A percentile compares a stretch with the other conserved stretches of the same genome.
Conservation (phyloP, 257 asterid species). For the Verbascum thapsus region DNA sequence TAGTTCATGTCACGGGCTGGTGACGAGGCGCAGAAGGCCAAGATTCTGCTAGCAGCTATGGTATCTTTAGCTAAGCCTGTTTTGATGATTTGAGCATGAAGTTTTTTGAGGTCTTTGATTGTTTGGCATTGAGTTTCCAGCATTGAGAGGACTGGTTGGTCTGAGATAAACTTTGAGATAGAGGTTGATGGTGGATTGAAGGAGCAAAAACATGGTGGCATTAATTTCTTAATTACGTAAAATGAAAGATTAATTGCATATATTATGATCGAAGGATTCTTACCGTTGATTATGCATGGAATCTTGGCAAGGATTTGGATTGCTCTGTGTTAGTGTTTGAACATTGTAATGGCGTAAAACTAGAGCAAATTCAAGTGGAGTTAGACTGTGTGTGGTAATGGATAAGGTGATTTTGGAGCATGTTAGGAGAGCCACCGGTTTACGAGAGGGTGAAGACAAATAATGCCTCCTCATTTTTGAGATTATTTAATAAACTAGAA, state of each 20-base stretch:
- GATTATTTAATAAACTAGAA: too few species aligned
- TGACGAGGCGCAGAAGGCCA: conserved; percentile 54
- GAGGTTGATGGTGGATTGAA: conserved; percentile 71
- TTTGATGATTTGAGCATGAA: conserved; percentile 78
- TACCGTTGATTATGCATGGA: conserved; percentile 27
- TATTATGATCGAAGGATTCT: conserved; percentile 13
- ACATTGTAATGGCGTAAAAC: conserved; percentile 17
- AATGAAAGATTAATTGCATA: conserved; percentile 23
- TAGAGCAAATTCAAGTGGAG: neutral
- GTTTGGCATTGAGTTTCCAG: conserved; percentile 60
- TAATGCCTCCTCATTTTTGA: too few species aligned
- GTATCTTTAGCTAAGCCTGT: conserved; percentile 54
- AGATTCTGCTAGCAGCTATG: conserved; percentile 61
- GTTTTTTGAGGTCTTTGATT: conserved; percentile 54
- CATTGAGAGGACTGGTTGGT: conserved; percentile 60
- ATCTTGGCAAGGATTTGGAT: conserved; percentile 3
- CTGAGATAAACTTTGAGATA: conserved; percentile 70
- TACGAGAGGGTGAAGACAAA: neutral
- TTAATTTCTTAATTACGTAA: conserved; percentile 17
- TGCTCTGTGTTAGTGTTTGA: conserved; percentile 2
- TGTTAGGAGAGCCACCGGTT: neutral
- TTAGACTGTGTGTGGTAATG: conserved; percentile 12
- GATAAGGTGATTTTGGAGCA: conserved; percentile 34
- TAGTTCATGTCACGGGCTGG: conserved; percentile 49
- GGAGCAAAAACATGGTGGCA: conserved; percentile 70